A percentile compares a stretch with the other conserved stretches of the same genome.
Evolutionary conservation across 345 rosid genomes (phyloP).

Genomic region (Gynandropsis gynandra): DNA sequence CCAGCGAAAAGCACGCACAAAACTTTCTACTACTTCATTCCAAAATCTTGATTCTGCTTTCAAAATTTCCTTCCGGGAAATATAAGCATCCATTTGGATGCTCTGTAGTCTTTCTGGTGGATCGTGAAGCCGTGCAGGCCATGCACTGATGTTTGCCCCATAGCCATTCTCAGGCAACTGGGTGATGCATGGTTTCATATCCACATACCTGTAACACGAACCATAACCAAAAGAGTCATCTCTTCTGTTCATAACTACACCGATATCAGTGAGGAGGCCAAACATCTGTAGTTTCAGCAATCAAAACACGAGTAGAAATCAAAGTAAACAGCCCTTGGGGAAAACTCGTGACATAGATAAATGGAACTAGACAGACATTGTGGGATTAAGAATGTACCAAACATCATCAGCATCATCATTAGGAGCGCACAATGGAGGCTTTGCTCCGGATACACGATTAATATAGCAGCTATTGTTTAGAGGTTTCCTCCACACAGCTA

Average conservation of each 20-base stretch:
- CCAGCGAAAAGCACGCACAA: constrained; percentile 46
- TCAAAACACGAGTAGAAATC: neutral
- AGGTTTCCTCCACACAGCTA: constrained; percentile 58
- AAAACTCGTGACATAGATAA: too few relatives aligned
- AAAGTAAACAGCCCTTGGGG: too few relatives aligned
- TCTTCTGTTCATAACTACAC: too few relatives aligned
- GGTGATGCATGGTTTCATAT: constrained; percentile 44
- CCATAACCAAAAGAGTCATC: constrained; percentile 2
- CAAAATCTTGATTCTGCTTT: constrained; percentile 60
- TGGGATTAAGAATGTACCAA: constrained; percentile 33
- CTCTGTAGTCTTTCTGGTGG: constrained; percentile 57
- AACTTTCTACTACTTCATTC: constrained; percentile 46
- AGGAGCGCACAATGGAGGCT: constrained; percentile 45
- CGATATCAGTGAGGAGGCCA: neutral
- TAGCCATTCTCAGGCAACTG: constrained; percentile 44
- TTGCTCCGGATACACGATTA: constrained; percentile 29
- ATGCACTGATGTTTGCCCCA: constrained; percentile 46
- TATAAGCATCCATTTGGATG: constrained; percentile 50
- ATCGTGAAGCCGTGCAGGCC: constrained; percentile 57
- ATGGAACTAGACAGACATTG: constrained; percentile 3
- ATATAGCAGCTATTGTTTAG: constrained; percentile 53
- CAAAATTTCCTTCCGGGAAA: constrained; percentile 52
- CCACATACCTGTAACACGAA: constrained; percentile 41
- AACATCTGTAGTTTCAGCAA: neutral
- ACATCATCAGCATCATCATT: constrained; percentile 52